Base-by-base conservation (phyloP, 352 stramenopile genomes). In the Phytophthora sojae region DNA sequence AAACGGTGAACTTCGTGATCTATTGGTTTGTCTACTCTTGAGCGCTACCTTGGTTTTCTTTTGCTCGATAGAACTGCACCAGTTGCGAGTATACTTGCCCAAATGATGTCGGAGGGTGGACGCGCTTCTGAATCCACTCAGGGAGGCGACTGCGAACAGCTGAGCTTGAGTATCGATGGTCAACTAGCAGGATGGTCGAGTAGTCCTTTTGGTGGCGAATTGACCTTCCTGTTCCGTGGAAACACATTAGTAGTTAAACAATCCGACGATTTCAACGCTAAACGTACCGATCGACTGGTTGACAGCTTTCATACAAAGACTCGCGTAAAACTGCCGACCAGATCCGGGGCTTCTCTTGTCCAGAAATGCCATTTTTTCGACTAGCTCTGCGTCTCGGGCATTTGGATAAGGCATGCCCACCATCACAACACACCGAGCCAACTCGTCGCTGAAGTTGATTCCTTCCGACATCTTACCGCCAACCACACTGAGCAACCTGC, bases 381-480 rank as follows among this genome's bases (percentile, higher is more conserved):
- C 86, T 12, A 99, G 79, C 51, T 99, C 94, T 2, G 95, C 85
- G 80, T 99, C 98, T 21, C 89, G 88, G 53, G 97, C 92, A 72
- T 99, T 99, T 49, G 98, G 94, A 80, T 99, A 99, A 6, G 98
- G 98, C 44, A 99, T 83, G 0, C 98, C 98, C 29, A 99, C 97
- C 80, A 99, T 99, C 14, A 99, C 88, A 26, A 99, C 96, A 69
- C 96, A 98, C 7, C 92, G 80, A 25, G 97, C 98, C 60, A 99
- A 88, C 7, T 99, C 97, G 72, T 99, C 95, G 64, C 89, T 98
- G 77, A 99, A 99, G 73, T 99, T 99, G 81, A 99, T 99, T 26
- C 98, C 98, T 88, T 99, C 98, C 3, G 94, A 99, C 86, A 99
- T 98, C 81, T 99, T 99, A 0, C 97, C 98, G 12, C 98, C 98